A percentile compares a stretch with the other conserved stretches of the same genome.
Conservation (phyloP, 257 asterid genomes). For the Solanum verrucosum region DNA sequence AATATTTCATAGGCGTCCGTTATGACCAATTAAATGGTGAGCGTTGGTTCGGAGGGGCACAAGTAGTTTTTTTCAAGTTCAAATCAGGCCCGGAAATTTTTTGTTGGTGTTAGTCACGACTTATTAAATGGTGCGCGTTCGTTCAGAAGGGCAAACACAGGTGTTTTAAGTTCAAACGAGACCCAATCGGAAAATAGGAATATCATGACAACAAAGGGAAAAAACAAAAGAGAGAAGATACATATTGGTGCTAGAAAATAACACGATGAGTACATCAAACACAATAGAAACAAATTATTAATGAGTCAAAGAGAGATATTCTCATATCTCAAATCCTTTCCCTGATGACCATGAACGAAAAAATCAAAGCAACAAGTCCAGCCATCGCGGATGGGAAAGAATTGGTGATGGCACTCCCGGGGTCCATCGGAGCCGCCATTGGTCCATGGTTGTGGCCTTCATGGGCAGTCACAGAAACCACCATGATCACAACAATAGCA, state of each 20-base stretch:
- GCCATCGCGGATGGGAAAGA: not conserved
- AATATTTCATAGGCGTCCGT: too few relatives aligned
- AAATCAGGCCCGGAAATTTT: too few relatives aligned
- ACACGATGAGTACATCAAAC: not conserved
- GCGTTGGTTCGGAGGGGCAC: too few relatives aligned
- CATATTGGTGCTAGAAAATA: not conserved
- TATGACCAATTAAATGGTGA: too few relatives aligned
- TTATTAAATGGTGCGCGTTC: too few relatives aligned
- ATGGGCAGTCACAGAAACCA: not conserved
- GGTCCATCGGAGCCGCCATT: not conserved
- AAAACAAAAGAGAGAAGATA: not conserved
- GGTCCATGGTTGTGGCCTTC: not conserved
- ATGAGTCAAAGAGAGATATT: not conserved
- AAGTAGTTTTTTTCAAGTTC: too few relatives aligned
- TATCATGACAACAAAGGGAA: not conserved
- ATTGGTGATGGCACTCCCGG: not conserved
- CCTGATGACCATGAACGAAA: not conserved
- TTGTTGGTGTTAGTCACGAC: too few relatives aligned
- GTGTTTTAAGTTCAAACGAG: too few relatives aligned
- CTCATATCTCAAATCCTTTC: conserved; percentile 1
- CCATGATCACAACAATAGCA: not conserved
- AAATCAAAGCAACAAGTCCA: not conserved
- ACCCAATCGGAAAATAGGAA: too few relatives aligned
- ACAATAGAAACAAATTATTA: not conserved
- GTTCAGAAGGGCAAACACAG: too few relatives aligned